Evolutionary conservation across 371 early-diverging fungal species (phyloP).

Genomic region (Entomophthora muscae): DNA sequence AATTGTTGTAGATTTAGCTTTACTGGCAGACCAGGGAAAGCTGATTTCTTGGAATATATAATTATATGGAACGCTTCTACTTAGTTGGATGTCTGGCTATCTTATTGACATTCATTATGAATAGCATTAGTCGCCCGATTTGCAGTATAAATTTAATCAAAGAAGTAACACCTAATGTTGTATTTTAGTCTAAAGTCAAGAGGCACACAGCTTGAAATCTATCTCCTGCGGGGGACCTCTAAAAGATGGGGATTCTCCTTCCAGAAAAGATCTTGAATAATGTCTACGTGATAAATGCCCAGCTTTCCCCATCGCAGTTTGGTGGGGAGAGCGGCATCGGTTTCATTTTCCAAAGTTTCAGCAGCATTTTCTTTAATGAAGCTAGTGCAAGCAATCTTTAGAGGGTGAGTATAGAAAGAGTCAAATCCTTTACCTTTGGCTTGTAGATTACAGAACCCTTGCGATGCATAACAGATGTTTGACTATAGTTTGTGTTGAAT

Average conservation of each 20-base stretch:
- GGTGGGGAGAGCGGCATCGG: neutral
- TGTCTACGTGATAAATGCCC: neutral
- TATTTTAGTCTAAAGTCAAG: no score
- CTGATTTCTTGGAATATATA: no score
- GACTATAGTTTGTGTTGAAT: conserved; percentile 78
- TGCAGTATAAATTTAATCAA: no score
- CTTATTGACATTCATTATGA: no score
- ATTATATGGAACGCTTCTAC: no score
- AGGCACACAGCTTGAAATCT: no score
- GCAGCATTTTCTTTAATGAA: neutral
- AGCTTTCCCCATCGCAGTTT: neutral
- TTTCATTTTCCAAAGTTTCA: neutral
- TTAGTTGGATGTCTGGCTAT: no score
- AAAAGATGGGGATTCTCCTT: neutral
- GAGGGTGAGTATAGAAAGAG: neutral
- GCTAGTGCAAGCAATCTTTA: neutral
- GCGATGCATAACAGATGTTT: conserved; percentile 52
- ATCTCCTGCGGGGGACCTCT: neutral
- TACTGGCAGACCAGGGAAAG: no score
- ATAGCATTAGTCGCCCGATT: no score
- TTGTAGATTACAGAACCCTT: conserved; percentile 73
- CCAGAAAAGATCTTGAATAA: neutral
- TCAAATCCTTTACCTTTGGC: conserved; percentile 23
- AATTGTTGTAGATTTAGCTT: no score
- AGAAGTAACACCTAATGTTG: no score